Evolutionary conservation across 208 protist genomes (phyloP), one percentile per base, ranked within the genome.

Genomic region (Acanthamoeba royreba): DNA sequence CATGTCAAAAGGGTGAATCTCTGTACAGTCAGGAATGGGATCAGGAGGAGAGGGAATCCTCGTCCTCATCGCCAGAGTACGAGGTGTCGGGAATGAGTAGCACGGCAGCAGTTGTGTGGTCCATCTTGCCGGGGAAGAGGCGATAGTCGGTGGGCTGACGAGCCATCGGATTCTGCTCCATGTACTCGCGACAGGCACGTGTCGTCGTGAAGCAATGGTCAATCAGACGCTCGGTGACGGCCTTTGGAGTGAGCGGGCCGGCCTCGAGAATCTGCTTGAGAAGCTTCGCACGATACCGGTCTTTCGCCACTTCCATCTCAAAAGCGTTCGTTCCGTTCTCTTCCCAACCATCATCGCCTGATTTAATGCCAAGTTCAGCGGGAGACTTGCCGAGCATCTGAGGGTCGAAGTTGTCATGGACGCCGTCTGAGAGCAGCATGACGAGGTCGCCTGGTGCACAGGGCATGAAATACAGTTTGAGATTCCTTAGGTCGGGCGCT

Each of bases 371-470:
- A 7, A 92, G 22, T 11, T 95, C 93, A 15, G 52, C 4, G 2
- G 93, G 93, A 15, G 49, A 2, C 33, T 92, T 95, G 49, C 95
- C 95, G 58, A 96, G 61, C 25, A 93, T 94, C 40, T 93, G 88
- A 49, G 95, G 95, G 58, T 96, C 95, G 33, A 96, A 61, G 63
- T 96, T 96, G 66, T 96, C 95, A 7, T 95, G 93, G 0, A 95
- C 83, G 63, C 95, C 95, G 81, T 96, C 95, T 15, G 92, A 93
- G 1, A 95, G 22, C 0, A 96, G n/a, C 9, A 95, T n/a, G 9
- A 96, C 74, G 25, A 96, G 90, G 58, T 96, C 95, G 22, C 90
- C 90, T 55, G 87, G 91, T 13, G 87, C 90, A 19, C 91, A 95
- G 4, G 92, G 85, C 8, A 94, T 61, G 85, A 93, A 96, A n/a